Base-by-base conservation (phyloP, 1,139 yeast species). In the Magnusiomyces suaveolens region DNA sequence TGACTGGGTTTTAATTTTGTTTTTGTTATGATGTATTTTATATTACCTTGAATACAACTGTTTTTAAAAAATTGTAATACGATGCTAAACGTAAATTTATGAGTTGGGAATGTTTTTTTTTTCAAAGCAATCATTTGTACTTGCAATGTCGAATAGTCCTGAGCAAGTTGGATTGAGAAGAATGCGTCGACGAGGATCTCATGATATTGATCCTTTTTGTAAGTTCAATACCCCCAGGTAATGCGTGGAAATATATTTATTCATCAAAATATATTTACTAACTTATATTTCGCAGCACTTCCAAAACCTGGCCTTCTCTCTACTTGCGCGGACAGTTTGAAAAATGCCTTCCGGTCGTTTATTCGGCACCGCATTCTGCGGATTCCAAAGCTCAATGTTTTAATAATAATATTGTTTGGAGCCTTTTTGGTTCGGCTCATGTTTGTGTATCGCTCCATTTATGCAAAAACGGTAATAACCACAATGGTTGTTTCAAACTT, bases 401-500 rank as follows among this genome's bases (percentile, higher is more conserved):
- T 63, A 23, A 66, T 71, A 36, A 66, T 71, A 41, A 48, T 61
- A 6, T 54, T 66, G 38, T 69, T 66, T 52, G 65, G 64, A 6
- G 59, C 60, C 23, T 63, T 66, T 46, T 56, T 71, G 50, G 56
- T 69, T 14, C 64, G 73, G 25, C 62, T 73, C 55, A 64, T 70
- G 24, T 56, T 66, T 52, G 57, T 66, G 44, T 72, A 69, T 61
- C 62, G 63, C 52, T 75, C 73, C n/a, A 67, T 87, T 53, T 89
- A 89, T 67, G 77, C 78, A 63, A 75, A 73, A 58, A 81, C 81
- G 54, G 83, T 94, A 0, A 69, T 89, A 29, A 66, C 85, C 20
- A 89, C 97, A 3, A 87, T 90, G 50, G 79, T 87, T 55, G 80
- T 84, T n/a, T 83, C 97, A 0, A 90, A 90, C 65, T 72, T 87